These are phyloP conservation scores for Millerozyma acaciae DNA, from an alignment of 805 yeast species.

Conservation along the genomic window DNA sequence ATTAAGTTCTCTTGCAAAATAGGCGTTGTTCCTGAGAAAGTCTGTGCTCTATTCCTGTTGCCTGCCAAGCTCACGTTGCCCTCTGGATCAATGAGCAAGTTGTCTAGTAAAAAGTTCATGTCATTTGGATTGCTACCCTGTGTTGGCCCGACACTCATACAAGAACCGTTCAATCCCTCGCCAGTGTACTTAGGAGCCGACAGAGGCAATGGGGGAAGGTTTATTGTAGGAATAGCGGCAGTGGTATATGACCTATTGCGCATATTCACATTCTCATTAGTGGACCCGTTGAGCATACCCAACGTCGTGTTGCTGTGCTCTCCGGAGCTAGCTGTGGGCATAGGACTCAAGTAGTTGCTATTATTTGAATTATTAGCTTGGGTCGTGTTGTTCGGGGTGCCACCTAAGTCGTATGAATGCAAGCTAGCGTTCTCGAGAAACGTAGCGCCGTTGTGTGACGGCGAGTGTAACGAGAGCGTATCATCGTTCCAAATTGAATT, in stretches of 20 bases:
- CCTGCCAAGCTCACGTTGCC: constrained; percentile 6
- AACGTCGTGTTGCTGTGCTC: constrained; percentile 12
- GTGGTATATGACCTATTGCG: constrained; percentile 52
- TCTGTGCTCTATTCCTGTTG: constrained; percentile 38
- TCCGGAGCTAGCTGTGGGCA: constrained; percentile 5
- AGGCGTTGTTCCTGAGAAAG: constrained; percentile 36
- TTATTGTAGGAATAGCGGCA: constrained; percentile 25
- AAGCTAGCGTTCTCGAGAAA: constrained; percentile 15
- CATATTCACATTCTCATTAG: constrained; percentile 5
- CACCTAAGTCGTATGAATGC: constrained; percentile 10
- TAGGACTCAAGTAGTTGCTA: constrained; percentile 13
- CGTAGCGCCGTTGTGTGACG: constrained; percentile 10
- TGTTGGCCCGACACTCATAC: constrained; percentile 21
- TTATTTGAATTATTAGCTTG: constrained; percentile 10
- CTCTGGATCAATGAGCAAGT: constrained; percentile 23
- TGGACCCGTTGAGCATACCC: constrained; percentile 7
- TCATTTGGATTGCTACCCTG: constrained; percentile 21
- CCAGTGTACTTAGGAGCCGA: constrained; percentile 7
- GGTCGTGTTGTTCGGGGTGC: constrained; percentile 8
- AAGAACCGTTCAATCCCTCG: constrained; percentile 12
- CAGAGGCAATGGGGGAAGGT: constrained; percentile 8
- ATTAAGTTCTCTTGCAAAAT: constrained; percentile 11
- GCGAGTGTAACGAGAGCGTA: constrained; percentile 15
- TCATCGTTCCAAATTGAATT: constrained; percentile 61
- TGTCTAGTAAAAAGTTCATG: constrained; percentile 28